Evolutionary conservation across 2,329 filamentous ascomycete species (phyloP).

Genomic region (Penicillium decumbens): DNA sequence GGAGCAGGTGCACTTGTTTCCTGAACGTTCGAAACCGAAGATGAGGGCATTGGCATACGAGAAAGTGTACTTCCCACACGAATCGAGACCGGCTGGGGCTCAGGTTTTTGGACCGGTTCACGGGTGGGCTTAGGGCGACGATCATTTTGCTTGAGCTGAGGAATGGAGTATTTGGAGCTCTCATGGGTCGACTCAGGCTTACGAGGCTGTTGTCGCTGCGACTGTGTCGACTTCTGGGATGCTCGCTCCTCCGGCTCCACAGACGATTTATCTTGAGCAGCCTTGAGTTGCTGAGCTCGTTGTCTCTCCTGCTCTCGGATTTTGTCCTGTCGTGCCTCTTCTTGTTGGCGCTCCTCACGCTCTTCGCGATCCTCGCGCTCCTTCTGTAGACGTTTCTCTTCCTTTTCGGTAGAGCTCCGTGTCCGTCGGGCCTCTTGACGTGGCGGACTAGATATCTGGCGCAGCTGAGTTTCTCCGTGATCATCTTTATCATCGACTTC

Average conservation of each 20-base stretch:
- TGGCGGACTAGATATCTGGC: conserved; percentile 29
- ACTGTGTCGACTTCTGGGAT: conserved; percentile 24
- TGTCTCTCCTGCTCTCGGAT: conserved; percentile 34
- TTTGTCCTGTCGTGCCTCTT: conserved; percentile 37
- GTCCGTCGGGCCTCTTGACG: conserved; percentile 47
- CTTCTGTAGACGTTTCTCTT: conserved; percentile 38
- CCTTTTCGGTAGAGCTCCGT: conserved; percentile 56
- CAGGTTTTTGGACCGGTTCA: conserved; percentile 43
- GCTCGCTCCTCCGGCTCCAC: conserved; percentile 34
- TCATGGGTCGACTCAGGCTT: conserved; percentile 31
- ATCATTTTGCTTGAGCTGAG: conserved; percentile 35
- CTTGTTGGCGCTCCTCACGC: conserved; percentile 31
- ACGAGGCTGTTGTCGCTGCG: conserved; percentile 27
- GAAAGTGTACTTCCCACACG: conserved; percentile 47
- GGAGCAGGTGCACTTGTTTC: conserved; percentile 47
- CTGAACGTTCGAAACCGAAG: conserved; percentile 56
- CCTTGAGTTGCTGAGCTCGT: conserved; percentile 29
- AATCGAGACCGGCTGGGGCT: conserved; percentile 47
- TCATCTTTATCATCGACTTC: conserved; percentile 17
- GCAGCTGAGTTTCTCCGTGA: conserved; percentile 18
- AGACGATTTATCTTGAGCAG: conserved; percentile 30
- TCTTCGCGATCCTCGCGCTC: conserved; percentile 31
- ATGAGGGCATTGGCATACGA: conserved; percentile 42
- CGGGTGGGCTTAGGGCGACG: conserved; percentile 44
- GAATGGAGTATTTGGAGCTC: conserved; percentile 26